phyloP scores from a whole-genome alignment of 768 basidiomycete genomes.

The Boletus pseudopeckii region DNA sequence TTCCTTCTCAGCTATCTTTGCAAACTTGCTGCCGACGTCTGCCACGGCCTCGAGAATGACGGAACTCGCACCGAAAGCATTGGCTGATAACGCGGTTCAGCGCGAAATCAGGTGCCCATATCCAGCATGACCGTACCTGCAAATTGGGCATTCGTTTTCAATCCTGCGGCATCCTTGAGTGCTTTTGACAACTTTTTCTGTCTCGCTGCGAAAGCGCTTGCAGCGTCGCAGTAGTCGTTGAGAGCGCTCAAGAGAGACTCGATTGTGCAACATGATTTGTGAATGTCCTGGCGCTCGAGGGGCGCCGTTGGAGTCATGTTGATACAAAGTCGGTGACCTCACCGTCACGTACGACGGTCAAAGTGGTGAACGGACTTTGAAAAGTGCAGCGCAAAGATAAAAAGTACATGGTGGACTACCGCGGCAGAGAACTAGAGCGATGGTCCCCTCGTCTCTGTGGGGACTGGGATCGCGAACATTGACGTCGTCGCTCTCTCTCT shows the following conservation, averaged over 20 bases:
- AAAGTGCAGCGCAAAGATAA: not conserved
- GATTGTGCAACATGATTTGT: conserved; percentile 77
- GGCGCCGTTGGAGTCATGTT: conserved; percentile 6
- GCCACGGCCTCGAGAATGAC: conserved; percentile 64
- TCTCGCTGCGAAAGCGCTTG: conserved; percentile 52
- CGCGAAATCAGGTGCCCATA: not conserved
- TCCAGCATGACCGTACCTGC: conserved; percentile 47
- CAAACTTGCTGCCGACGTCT: conserved; percentile 72
- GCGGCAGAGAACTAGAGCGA: too few relatives aligned
- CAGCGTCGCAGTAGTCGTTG: conserved; percentile 74
- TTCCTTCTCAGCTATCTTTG: conserved; percentile 72
- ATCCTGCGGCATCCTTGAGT: conserved; percentile 57
- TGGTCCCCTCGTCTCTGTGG: conserved; percentile 25
- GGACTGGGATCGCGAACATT: conserved; percentile 29
- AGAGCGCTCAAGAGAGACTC: conserved; percentile 64
- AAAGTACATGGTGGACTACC: too few relatives aligned
- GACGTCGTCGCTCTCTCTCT: conserved; percentile 5
- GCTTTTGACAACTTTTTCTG: conserved; percentile 78
- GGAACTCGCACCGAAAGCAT: conserved; percentile 63
- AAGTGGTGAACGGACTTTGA: conserved; percentile 22
- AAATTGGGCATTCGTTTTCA: conserved; percentile 59
- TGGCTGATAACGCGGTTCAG: conserved; percentile 41
- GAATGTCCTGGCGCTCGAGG: conserved; percentile 63
- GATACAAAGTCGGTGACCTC: too few relatives aligned
- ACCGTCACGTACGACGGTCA: too few relatives aligned